Conservation (phyloP, 441 rosid species). For the Populus hybrid region DNA sequence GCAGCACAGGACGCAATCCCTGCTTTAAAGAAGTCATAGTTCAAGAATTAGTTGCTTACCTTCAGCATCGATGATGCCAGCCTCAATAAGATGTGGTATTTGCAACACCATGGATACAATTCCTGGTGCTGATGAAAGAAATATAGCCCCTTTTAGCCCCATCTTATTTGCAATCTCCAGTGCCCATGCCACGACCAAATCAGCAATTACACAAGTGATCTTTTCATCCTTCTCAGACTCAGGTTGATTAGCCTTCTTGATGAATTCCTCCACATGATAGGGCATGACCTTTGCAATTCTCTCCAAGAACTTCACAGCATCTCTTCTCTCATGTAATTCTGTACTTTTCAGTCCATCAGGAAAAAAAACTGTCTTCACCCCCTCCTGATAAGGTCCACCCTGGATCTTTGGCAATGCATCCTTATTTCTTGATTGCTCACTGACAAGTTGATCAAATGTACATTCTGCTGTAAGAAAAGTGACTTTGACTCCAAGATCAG, state of each 20-base stretch:
- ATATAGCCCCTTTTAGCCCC: conserved; percentile 36
- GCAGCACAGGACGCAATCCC: too few relatives aligned
- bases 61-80: conserved; percentile 20
- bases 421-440: too few relatives aligned
- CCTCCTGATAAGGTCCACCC: too few relatives aligned
- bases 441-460: too few relatives aligned
- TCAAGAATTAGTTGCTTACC: neutral
- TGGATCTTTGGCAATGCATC: too few relatives aligned
- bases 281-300: conserved; percentile 33
- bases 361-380: neutral
- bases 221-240: conserved; percentile 5
- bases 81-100: conserved; percentile 16
- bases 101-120: conserved; percentile 3
- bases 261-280: conserved; percentile 46
- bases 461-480: conserved; percentile 44
- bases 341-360: neutral
- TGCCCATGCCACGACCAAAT: conserved; percentile 22
- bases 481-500: conserved; percentile 56
- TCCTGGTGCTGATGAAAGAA: conserved; percentile 44
- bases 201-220: conserved; percentile 22
- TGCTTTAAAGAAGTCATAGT: too few relatives aligned
- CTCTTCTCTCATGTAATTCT: neutral
- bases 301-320: neutral
- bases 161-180: conserved; percentile 35
- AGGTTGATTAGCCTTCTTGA: conserved; percentile 3